Percentiles rank a stretch among this genome's conserved stretches.
Evolutionary conservation across 495 filamentous ascomycete genomes (phyloP).

Genomic region (Aspergillus mulundensis): DNA sequence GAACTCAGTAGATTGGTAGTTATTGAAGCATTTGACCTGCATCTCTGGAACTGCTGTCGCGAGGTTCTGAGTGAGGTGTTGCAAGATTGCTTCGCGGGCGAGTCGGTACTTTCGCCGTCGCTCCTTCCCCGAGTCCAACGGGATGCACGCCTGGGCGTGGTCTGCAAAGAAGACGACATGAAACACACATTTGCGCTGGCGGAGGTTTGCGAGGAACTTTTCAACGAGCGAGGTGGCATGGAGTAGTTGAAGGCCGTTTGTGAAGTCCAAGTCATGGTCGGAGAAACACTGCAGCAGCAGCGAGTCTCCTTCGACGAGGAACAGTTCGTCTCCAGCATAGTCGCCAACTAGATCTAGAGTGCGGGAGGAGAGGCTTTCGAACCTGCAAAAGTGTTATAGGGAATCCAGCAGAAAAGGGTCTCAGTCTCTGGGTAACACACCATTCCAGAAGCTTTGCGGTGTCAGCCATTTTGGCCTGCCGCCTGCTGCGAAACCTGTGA

Average conservation of each 20-base stretch:
- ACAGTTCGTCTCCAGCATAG: conserved; percentile 67
- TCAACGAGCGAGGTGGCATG: conserved; percentile 69
- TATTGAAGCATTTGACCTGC: conserved; percentile 43
- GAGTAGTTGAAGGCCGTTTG: conserved; percentile 64
- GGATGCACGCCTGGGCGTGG: conserved; percentile 17
- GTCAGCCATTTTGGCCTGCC: neutral
- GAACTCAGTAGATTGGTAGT: conserved; percentile 44
- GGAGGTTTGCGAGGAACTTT: conserved; percentile 54
- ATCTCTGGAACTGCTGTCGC: conserved; percentile 26
- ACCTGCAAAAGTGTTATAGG: conserved; percentile 18
- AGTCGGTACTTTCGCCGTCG: conserved; percentile 50
- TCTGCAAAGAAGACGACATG: conserved; percentile 64
- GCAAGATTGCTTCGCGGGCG: conserved; percentile 57
- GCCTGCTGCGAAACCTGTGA: neutral
- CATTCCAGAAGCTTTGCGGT: neutral
- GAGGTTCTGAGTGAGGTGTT: conserved; percentile 50
- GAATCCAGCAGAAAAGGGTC: no score
- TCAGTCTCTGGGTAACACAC: neutral
- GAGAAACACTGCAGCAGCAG: conserved; percentile 59
- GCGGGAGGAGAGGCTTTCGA: conserved; percentile 15
- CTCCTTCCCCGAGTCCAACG: neutral
- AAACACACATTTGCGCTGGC: conserved; percentile 61
- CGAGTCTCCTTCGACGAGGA: conserved; percentile 71
- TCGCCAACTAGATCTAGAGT: conserved; percentile 51
- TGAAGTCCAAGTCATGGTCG: conserved; percentile 57